Evolutionary conservation across 2,329 filamentous ascomycete genomes (phyloP), one percentile per base, ranked within the genome.

Genomic region (Alternaria metachromatica): DNA sequence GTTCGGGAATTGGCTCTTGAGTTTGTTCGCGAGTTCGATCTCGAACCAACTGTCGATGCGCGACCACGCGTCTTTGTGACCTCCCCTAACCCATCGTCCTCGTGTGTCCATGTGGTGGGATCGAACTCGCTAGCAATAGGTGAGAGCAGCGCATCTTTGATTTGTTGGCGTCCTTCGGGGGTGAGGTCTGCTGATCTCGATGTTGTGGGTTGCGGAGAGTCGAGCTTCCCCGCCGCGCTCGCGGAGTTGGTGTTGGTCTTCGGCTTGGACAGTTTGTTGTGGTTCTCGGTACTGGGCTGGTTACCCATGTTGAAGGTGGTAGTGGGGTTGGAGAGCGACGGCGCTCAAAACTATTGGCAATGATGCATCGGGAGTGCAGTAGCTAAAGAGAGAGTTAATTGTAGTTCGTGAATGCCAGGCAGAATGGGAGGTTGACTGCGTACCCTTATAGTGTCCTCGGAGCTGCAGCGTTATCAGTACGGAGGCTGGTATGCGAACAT

Each of bases 231-330:
- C 59, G 64, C 66, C 55, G 44, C 68, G 43, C 20, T 33, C 10
- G 66, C 70, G 18, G 76, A 77, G 55, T 79, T 78, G 28, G 72
- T 73, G 63, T 77, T 79, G 10, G 78, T 80, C 67, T 73, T 79
- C 8, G 78, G 77, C 64, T 80, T 80, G 23, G 73, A 74, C 41
- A 80, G 72, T 63, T 71, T 70, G 64, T 79, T 72, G 50, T 74
- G 65, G 33, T 64, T 65, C 41, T 64, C 49, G 41, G 65, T 65
- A 63, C 71, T 76, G 60, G 76, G 72, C 20, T 70, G 68, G 67
- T 77, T 78, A 33, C 75, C 75, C 75, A 78, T 79, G 43, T 59
- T 72, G 70, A 64, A 55, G 51, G 44, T 64, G 43, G 58, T 51
- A 58, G 64, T 49, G 62, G 55, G 62, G 49, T 68, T 62, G 54